These are phyloP conservation scores for Sporothrix pseudoabietina DNA, from an alignment of 2,329 filamentous ascomycete species.

Conservation along the genomic window DNA sequence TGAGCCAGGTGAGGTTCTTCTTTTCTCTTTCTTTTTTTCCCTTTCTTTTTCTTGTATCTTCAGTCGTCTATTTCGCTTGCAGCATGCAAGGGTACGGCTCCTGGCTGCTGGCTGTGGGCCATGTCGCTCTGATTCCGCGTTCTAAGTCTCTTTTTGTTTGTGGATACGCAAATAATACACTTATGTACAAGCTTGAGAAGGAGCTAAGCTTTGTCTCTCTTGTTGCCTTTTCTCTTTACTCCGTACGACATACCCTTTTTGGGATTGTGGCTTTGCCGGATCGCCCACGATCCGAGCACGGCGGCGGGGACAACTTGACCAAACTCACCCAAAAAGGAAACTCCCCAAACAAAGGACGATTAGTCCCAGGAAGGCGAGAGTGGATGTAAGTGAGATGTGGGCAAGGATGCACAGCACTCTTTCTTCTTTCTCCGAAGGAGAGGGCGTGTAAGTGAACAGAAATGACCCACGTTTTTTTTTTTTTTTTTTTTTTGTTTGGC, in stretches of 20 bases:
- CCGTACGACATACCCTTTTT: slow-evolving; percentile 1
- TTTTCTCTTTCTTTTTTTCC: neutral
- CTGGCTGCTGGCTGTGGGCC: neutral
- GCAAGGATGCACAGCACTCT: neutral
- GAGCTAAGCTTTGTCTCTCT: neutral
- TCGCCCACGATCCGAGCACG: neutral
- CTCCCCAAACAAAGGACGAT: neutral
- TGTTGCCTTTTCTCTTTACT: neutral
- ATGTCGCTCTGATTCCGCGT: neutral
- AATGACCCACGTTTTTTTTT: neutral
- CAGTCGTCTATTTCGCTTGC: neutral
- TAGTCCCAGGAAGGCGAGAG: neutral
- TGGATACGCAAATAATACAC: neutral
- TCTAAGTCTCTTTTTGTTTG: neutral
- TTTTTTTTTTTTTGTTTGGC: neutral
- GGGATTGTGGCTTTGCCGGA: slow-evolving; percentile 21
- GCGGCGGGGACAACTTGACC: neutral
- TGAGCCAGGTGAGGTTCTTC: no score
- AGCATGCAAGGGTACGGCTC: neutral
- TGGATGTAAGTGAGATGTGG: slow-evolving; percentile 16
- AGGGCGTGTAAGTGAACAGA: neutral
- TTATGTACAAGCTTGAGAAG: neutral
- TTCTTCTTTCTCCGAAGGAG: neutral
- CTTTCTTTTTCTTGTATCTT: neutral
- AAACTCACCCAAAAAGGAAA: neutral